These are phyloP conservation scores for Hemileccinum rubropunctum DNA, from an alignment of 768 basidiomycete species.

Conservation along the genomic window DNA sequence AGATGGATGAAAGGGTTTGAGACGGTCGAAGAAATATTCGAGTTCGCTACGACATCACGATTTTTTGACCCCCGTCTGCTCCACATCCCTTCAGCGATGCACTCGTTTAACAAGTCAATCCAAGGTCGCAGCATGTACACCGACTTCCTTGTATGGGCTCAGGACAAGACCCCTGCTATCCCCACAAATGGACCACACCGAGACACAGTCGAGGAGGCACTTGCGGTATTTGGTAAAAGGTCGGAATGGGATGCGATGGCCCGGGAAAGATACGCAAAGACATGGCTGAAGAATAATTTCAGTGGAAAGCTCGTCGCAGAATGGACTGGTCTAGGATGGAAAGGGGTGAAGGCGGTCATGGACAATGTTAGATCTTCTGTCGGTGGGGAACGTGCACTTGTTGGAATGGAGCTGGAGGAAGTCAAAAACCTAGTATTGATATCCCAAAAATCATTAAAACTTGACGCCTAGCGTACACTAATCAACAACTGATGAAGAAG, in stretches of 20 bases:
- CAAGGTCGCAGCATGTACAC: slow-evolving; percentile 53
- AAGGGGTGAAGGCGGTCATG: slow-evolving; percentile 50
- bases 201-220: slow-evolving; percentile 42
- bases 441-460: slow-evolving; percentile 27
- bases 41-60: slow-evolving; percentile 55
- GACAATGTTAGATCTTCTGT: slow-evolving; percentile 43
- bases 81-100: slow-evolving; percentile 26
- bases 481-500: background rate
- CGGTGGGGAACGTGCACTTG: slow-evolving; percentile 46
- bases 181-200: slow-evolving; percentile 12
- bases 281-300: slow-evolving; percentile 43
- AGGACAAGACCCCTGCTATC: slow-evolving; percentile 18
- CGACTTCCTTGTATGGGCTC: slow-evolving; percentile 53
- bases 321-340: slow-evolving; percentile 52
- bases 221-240: slow-evolving; percentile 51
- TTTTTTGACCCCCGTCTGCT: slow-evolving; percentile 49
- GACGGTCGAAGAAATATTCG: slow-evolving; percentile 51
- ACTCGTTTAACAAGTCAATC: slow-evolving; percentile 42
- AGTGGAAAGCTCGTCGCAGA: slow-evolving; percentile 50
- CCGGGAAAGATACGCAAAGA: slow-evolving; percentile 24
- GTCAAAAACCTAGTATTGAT: slow-evolving; percentile 39
- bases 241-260: slow-evolving; percentile 42
- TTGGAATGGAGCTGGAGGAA: slow-evolving; percentile 40
- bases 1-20: slow-evolving; percentile 52
- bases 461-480: slow-evolving; percentile 17